phyloP scores from a whole-genome alignment of 345 rosid species.

The Pugionium cornutum region DNA sequence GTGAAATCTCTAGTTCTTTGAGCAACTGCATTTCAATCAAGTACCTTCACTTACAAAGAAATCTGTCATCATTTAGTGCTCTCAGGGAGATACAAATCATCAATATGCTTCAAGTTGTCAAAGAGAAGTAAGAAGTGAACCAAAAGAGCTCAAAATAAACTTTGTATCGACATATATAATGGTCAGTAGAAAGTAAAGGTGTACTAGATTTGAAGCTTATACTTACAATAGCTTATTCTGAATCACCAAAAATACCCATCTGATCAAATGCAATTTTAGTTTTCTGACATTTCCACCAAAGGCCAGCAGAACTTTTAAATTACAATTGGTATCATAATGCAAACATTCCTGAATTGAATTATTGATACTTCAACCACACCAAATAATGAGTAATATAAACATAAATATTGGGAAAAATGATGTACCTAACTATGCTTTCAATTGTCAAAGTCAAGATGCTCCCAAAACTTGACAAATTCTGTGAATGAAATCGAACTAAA shows the following conservation, averaged over 20 bases:
- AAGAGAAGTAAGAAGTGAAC: slow-evolving; percentile 10
- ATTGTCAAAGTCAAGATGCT: slow-evolving; percentile 30
- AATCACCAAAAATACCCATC: slow-evolving; percentile 11
- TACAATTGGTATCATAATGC: slow-evolving; percentile 9
- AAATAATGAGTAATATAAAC: neutral
- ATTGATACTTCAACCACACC: slow-evolving; percentile 2
- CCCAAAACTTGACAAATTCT: slow-evolving; percentile 20
- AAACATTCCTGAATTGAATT: slow-evolving; percentile 13
- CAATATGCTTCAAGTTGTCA: neutral
- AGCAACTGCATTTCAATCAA: neutral
- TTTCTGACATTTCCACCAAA: neutral
- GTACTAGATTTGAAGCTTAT: neutral
- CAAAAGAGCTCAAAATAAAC: neutral
- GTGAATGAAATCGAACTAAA: neutral
- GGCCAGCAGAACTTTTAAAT: neutral
- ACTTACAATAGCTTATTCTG: neutral
- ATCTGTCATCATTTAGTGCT: neutral
- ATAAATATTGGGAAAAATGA: neutral
- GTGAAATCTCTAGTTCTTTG: neutral
- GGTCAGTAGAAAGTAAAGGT: no score
- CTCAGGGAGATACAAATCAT: neutral
- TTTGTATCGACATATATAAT: neutral
- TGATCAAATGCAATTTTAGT: neutral
- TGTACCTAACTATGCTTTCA: slow-evolving; percentile 23
- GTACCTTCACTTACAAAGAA: slow-evolving; percentile 1